These are phyloP conservation scores for Tolypocladium endophyticum DNA, from an alignment of 2,329 filamentous ascomycete genomes.

Conservation along the genomic window DNA sequence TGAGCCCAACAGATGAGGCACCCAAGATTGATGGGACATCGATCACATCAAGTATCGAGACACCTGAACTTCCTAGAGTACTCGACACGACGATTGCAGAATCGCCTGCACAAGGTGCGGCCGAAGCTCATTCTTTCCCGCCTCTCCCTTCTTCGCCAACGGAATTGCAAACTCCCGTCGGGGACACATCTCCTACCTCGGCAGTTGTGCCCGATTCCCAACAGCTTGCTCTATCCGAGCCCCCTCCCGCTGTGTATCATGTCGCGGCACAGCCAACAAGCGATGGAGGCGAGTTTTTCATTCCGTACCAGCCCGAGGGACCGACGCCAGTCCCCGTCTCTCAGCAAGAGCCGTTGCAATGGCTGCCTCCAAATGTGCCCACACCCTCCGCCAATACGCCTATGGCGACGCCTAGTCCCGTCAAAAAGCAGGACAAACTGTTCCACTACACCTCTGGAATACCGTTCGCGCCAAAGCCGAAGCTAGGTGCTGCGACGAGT, in stretches of 20 bases:
- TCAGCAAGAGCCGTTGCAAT: constrained; percentile 32
- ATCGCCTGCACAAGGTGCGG: neutral
- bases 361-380: constrained; percentile 38
- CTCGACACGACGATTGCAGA: neutral
- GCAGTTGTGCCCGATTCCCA: constrained; percentile 11
- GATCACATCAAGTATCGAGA: neutral
- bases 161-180: constrained; percentile 12
- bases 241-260: constrained; percentile 18
- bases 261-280: constrained; percentile 14
- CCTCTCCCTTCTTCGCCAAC: constrained; percentile 13
- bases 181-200: constrained; percentile 11
- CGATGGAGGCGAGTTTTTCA: constrained; percentile 30
- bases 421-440: constrained; percentile 22
- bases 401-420: constrained; percentile 19
- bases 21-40: neutral
- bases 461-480: constrained; percentile 27
- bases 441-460: constrained; percentile 33
- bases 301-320: constrained; percentile 47
- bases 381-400: constrained; percentile 24
- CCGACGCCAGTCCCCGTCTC: constrained; percentile 27
- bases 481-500: neutral
- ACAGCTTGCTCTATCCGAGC: constrained; percentile 12
- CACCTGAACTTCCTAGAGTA: neutral
- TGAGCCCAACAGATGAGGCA: neutral
- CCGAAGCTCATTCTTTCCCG: constrained; percentile 7